A percentile compares a stretch with the other conserved stretches of the same genome.
phyloP scores from a whole-genome alignment of 768 basidiomycete species.

The Zangia roseola region DNA sequence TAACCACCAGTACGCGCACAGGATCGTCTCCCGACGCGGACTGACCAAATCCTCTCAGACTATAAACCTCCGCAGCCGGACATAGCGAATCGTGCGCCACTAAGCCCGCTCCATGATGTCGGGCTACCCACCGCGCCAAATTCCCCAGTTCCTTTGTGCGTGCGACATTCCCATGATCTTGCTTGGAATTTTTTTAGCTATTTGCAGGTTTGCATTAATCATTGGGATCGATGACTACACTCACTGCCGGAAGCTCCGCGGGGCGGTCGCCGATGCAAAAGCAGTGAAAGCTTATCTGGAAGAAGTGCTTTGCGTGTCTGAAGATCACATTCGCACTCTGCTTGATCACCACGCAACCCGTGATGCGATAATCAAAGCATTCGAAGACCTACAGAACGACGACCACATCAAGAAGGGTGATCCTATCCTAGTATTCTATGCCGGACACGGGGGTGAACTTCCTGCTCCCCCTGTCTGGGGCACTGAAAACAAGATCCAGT shows the following conservation, averaged over 20 bases:
- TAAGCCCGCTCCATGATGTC: too few species aligned
- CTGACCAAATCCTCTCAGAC: too few species aligned
- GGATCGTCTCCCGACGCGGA: too few species aligned
- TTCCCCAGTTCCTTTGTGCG: too few species aligned
- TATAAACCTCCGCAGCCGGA: too few species aligned
- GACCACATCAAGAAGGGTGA: slow-evolving; percentile 26
- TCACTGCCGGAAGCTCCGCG: slow-evolving; percentile 28
- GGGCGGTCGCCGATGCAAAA: slow-evolving; percentile 41
- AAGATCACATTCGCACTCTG: slow-evolving; percentile 35
- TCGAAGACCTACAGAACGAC: slow-evolving; percentile 25
- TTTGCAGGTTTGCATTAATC: slow-evolving; percentile 38
- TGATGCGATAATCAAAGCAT: slow-evolving; percentile 30
- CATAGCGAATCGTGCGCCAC: too few species aligned
- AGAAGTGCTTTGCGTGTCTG: slow-evolving; percentile 29
- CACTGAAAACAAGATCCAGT: slow-evolving; percentile 24
- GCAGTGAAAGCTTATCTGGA: slow-evolving; percentile 36
- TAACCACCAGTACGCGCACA: too few species aligned
- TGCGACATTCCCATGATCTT: too few species aligned
- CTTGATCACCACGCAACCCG: slow-evolving; percentile 39
- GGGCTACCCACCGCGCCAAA: too few species aligned
- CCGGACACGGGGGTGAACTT: slow-evolving; percentile 42
- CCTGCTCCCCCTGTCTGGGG: slow-evolving; percentile 28
- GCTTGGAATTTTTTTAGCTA: too few species aligned
- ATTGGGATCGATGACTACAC: slow-evolving; percentile 44
- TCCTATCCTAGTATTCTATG: slow-evolving; percentile 43